A percentile compares a stretch with the other conserved stretches of the same genome.
These are phyloP conservation scores for Ceraceosorus guamensis DNA, from an alignment of 1,284 basidiomycete species.

Conservation along the genomic window DNA sequence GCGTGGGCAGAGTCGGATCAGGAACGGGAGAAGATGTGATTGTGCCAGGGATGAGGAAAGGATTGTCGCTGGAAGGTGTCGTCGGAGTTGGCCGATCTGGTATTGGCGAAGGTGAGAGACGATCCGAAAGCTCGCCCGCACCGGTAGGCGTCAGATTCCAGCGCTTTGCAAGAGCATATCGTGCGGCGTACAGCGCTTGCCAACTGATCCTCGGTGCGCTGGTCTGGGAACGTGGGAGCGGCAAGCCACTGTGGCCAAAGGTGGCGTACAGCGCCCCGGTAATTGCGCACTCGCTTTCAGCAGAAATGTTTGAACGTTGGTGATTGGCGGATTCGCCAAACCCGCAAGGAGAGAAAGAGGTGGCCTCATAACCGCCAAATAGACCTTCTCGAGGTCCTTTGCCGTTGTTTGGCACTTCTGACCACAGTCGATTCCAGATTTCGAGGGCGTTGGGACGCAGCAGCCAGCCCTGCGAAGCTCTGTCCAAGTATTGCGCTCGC, in stretches of 20 bases:
- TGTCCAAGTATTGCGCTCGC: constrained; percentile 20
- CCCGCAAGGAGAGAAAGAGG: background rate
- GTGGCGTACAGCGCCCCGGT: background rate
- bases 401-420: background rate
- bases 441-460: constrained; percentile 24
- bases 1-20: too few relatives aligned
- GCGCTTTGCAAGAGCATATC: constrained; percentile 16
- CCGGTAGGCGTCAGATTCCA: constrained; percentile 10
- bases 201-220: constrained; percentile 12
- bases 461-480: constrained; percentile 18
- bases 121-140: background rate
- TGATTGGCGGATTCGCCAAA: background rate
- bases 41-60: background rate
- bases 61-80: background rate
- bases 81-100: background rate
- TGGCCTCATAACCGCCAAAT: background rate
- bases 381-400: constrained; percentile 15
- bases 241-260: background rate
- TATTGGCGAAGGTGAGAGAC: background rate
- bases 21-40: background rate
- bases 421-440: constrained; percentile 1
- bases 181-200: constrained; percentile 16
- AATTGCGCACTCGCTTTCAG: background rate
- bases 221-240: background rate
- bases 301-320: background rate